Conservation (phyloP, 305 asterid genomes). For the Fraxinus ornus region DNA sequence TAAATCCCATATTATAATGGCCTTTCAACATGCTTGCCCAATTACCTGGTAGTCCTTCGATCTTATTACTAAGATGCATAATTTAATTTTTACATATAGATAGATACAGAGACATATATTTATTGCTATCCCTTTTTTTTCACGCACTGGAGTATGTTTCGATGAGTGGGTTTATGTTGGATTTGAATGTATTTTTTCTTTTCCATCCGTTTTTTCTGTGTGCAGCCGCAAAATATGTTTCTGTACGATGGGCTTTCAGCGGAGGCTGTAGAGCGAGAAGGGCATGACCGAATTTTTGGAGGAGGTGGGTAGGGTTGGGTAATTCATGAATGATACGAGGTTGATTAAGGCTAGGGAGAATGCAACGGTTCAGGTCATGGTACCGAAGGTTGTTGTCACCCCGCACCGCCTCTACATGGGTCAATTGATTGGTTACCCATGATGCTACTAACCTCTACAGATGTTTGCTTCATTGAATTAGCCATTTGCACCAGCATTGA, state of each 20-base stretch:
- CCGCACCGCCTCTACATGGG: constrained; percentile 43
- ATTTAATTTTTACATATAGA: constrained; percentile 5
- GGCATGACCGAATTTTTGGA: constrained; percentile 56
- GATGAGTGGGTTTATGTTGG: constrained; percentile 24
- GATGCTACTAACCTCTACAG: too few relatives aligned
- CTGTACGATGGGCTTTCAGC: constrained; percentile 72
- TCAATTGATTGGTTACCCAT: too few relatives aligned
- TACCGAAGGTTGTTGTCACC: constrained; percentile 68
- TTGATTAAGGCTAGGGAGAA: constrained; percentile 59
- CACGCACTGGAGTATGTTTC: constrained; percentile 34
- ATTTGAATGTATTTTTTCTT: constrained; percentile 18
- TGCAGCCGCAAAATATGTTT: constrained; percentile 87
- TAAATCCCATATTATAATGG: constrained; percentile 40
- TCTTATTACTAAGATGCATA: constrained; percentile 15
- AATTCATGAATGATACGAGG: constrained; percentile 85
- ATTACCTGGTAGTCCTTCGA: constrained; percentile 68
- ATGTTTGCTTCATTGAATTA: too few relatives aligned
- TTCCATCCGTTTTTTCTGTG: constrained; percentile 23
- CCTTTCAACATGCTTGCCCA: constrained; percentile 94
- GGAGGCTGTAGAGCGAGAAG: constrained; percentile 54
- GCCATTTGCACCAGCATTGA: too few relatives aligned
- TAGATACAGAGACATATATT: constrained; percentile 18
- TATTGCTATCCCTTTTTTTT: constrained; percentile 2
- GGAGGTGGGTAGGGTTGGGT: constrained; percentile 69
- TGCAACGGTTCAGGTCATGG: constrained; percentile 79